phyloP scores from a whole-genome alignment of 2,329 filamentous ascomycete species.

The Thielaviopsis populi region DNA sequence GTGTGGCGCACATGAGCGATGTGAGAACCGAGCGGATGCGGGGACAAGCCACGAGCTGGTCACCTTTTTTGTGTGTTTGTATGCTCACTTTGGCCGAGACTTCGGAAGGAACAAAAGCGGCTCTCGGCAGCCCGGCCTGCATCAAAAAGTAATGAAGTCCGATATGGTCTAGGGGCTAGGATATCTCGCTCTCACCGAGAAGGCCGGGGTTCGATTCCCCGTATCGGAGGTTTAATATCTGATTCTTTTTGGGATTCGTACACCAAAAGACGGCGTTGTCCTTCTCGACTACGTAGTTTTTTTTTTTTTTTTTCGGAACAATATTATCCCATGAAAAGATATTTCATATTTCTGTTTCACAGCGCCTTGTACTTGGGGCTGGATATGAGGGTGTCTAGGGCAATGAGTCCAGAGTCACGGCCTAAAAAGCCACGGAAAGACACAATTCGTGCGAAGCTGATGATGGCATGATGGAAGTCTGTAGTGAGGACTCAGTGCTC shows the following conservation, averaged over 20 bases:
- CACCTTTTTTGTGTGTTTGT: not conserved
- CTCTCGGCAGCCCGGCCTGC: not conserved
- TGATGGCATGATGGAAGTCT: not conserved
- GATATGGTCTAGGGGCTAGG: slow-evolving; percentile 9
- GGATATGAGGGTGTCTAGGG: not conserved
- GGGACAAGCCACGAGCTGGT: not conserved
- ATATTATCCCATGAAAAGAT: too few relatives aligned
- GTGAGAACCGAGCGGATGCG: not conserved
- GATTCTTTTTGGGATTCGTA: too few relatives aligned
- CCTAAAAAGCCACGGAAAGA: not conserved
- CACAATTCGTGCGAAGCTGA: not conserved
- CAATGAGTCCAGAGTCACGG: not conserved
- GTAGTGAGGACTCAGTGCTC: not conserved
- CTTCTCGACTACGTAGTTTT: too few relatives aligned
- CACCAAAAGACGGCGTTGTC: too few relatives aligned
- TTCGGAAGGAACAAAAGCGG: not conserved
- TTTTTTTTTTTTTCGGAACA: too few relatives aligned
- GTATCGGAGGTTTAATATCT: slow-evolving; percentile 18
- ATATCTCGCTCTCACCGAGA: slow-evolving; percentile 15
- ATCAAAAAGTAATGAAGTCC: not conserved
- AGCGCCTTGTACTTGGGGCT: not conserved
- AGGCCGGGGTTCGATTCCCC: slow-evolving; percentile 20
- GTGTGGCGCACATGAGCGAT: not conserved
- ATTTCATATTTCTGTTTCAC: not conserved
- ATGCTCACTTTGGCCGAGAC: not conserved